Conservation (phyloP, 208 protist genomes). For the Kentomonas sorsogonicus region DNA sequence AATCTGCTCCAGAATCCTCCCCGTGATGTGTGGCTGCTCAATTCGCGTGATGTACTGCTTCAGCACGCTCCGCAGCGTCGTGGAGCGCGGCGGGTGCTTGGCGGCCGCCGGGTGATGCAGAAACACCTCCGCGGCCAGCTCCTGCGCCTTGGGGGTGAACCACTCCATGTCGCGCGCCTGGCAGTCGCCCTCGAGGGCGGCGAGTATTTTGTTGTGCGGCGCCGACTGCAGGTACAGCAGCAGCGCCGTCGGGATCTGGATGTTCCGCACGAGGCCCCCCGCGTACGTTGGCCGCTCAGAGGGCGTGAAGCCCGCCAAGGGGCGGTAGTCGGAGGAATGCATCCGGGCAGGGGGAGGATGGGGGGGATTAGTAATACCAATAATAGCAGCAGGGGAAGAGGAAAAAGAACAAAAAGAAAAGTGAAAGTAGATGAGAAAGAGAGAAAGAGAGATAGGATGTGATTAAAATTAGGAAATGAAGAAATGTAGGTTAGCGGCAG, state of each 20-base stretch:
- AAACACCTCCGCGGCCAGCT: slow-evolving; percentile 42
- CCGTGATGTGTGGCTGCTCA: slow-evolving; percentile 30
- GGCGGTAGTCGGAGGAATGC: too few relatives aligned
- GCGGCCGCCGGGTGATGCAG: slow-evolving; percentile 44
- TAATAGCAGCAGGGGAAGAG: not conserved
- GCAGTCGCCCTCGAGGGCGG: slow-evolving; percentile 65
- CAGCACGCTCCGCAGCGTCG: slow-evolving; percentile 50
- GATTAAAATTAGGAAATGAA: not conserved
- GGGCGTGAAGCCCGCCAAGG: too few relatives aligned
- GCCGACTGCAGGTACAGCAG: slow-evolving; percentile 69
- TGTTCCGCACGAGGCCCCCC: slow-evolving; percentile 9
- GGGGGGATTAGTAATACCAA: not conserved
- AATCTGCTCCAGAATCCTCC: slow-evolving; percentile 9
- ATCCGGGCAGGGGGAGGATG: too few relatives aligned
- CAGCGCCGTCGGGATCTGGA: slow-evolving; percentile 31
- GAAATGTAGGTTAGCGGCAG: not conserved
- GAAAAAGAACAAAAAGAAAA: slow-evolving; percentile 1
- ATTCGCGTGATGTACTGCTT: slow-evolving; percentile 62
- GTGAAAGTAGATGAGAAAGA: not conserved
- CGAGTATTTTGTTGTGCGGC: slow-evolving; percentile 40
- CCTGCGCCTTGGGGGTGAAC: slow-evolving; percentile 41
- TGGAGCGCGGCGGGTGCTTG: slow-evolving; percentile 43
- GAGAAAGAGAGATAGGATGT: slow-evolving; percentile 6
- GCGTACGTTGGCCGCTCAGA: too few relatives aligned
- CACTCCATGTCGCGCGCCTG: slow-evolving; percentile 36